Percentiles rank a stretch among this genome's conserved stretches.
phyloP scores from a whole-genome alignment of 495 filamentous ascomycete species.

The Parachaetomium inaequale region DNA sequence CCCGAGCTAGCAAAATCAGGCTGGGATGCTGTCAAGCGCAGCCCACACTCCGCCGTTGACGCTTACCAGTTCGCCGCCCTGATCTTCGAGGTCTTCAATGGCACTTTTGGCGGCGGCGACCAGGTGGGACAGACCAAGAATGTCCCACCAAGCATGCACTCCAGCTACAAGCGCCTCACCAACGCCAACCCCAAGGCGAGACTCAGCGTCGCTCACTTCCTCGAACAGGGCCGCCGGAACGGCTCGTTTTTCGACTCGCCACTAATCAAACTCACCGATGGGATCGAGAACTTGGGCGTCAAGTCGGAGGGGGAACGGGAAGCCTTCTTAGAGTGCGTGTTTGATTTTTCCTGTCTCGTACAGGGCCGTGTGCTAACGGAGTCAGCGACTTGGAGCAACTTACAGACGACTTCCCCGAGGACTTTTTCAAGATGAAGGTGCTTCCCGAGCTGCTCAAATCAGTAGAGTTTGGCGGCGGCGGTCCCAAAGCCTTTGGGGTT shows the following conservation, averaged over 20 bases:
- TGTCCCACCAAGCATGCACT: constrained; percentile 81
- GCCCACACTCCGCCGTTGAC: constrained; percentile 77
- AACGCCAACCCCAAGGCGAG: constrained; percentile 86
- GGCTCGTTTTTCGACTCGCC: constrained; percentile 91
- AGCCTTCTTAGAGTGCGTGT: constrained; percentile 71
- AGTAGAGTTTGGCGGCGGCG: constrained; percentile 94
- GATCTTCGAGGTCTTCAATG: constrained; percentile 90
- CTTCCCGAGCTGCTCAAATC: constrained; percentile 94
- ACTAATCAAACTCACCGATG: constrained; percentile 84
- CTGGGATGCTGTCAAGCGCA: constrained; percentile 83
- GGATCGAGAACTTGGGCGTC: constrained; percentile 84
- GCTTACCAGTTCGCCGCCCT: constrained; percentile 81
- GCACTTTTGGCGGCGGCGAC: constrained; percentile 64
- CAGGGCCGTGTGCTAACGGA: constrained; percentile 22
- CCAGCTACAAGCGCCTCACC: constrained; percentile 81
- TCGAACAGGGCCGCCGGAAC: constrained; percentile 79
- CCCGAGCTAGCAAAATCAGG: constrained; percentile 83
- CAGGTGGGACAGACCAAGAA: constrained; percentile 80
- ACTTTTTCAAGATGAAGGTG: constrained; percentile 96
- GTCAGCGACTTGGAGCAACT: constrained; percentile 76
- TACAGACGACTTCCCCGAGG: constrained; percentile 90
- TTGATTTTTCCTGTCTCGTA: constrained; percentile 15
- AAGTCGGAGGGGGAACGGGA: constrained; percentile 82
- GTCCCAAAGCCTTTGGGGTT: constrained; percentile 81
- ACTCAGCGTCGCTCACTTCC: constrained; percentile 77